phyloP scores from a whole-genome alignment of 306 rosid genomes.

The Datisca glomerata region DNA sequence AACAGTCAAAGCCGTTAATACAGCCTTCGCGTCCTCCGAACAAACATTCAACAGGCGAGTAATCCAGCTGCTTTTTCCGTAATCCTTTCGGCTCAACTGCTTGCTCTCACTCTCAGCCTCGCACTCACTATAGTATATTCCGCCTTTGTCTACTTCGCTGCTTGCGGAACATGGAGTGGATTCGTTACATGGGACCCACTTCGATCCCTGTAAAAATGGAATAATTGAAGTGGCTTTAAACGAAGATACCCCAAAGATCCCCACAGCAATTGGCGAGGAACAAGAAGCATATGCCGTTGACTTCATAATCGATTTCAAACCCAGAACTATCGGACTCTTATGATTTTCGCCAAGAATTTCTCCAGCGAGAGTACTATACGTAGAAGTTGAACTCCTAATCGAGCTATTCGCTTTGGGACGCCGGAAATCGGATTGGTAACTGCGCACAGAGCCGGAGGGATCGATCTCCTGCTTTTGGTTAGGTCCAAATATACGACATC shows the following conservation, averaged over 20 bases:
- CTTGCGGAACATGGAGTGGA: conserved; percentile 28
- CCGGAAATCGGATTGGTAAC: conserved; percentile 16
- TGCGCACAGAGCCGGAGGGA: conserved; percentile 30
- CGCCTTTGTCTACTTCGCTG: conserved; percentile 47
- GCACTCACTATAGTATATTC: conserved; percentile 18
- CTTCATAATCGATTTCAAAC: conserved; percentile 66
- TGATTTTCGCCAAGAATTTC: conserved; percentile 39
- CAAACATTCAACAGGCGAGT: conserved; percentile 41
- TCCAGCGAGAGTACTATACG: conserved; percentile 35
- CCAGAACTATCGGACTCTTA: conserved; percentile 49
- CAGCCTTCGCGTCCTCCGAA: conserved; percentile 80
- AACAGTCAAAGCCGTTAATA: conserved; percentile 64
- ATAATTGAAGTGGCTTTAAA: conserved; percentile 43
- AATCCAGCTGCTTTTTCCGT: conserved; percentile 49
- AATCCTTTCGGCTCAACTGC: conserved; percentile 7
- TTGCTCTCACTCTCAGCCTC: conserved; percentile 4
- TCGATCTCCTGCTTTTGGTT: conserved; percentile 40
- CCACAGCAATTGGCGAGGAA: conserved; percentile 31
- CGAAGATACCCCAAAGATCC: conserved; percentile 49
- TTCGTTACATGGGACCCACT: conserved; percentile 66
- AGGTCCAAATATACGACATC: conserved; percentile 39
- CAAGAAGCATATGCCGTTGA: conserved; percentile 44
- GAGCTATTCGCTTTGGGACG: conserved; percentile 16
- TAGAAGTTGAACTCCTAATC: conserved; percentile 21
- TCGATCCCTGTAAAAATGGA: conserved; percentile 59